Conservation (phyloP, 495 filamentous ascomycete species). For the Penicillium bovifimosum region DNA sequence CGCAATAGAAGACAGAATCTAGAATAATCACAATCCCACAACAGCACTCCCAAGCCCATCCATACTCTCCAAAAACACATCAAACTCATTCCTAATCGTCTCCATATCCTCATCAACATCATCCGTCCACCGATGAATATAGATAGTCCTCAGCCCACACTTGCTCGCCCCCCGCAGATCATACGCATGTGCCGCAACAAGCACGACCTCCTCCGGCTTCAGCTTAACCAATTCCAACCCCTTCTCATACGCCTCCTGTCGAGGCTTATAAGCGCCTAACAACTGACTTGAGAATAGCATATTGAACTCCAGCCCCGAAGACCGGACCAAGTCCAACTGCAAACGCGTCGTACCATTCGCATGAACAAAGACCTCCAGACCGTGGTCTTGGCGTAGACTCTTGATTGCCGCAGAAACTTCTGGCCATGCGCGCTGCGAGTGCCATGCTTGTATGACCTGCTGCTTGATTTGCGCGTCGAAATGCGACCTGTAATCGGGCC, state of each 20-base stretch:
- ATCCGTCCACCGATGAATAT: constrained; percentile 50
- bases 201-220: constrained; percentile 41
- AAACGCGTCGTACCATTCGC: constrained; percentile 53
- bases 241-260: constrained; percentile 39
- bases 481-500: constrained; percentile 14
- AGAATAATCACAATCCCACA: constrained; percentile 7
- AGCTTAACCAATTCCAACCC: constrained; percentile 39
- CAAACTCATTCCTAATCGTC: constrained; percentile 37
- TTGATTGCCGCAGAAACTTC: constrained; percentile 35
- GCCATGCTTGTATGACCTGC: constrained; percentile 34
- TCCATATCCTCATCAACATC: constrained; percentile 48
- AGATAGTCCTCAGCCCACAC: constrained; percentile 46
- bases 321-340: constrained; percentile 46
- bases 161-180: constrained; percentile 43
- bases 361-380: constrained; percentile 39
- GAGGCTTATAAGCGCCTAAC: constrained; percentile 45
- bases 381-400: constrained; percentile 17
- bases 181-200: constrained; percentile 52
- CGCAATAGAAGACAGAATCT: no score
- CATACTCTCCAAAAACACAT: constrained; percentile 45
- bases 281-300: constrained; percentile 49
- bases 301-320: constrained; percentile 45
- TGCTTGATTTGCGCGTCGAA: constrained; percentile 21
- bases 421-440: constrained; percentile 43
- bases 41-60: constrained; percentile 19